Evolutionary conservation across 2,329 filamentous ascomycete species (phyloP), one percentile per base, ranked within the genome.

Genomic region (Aspergillus felis): DNA sequence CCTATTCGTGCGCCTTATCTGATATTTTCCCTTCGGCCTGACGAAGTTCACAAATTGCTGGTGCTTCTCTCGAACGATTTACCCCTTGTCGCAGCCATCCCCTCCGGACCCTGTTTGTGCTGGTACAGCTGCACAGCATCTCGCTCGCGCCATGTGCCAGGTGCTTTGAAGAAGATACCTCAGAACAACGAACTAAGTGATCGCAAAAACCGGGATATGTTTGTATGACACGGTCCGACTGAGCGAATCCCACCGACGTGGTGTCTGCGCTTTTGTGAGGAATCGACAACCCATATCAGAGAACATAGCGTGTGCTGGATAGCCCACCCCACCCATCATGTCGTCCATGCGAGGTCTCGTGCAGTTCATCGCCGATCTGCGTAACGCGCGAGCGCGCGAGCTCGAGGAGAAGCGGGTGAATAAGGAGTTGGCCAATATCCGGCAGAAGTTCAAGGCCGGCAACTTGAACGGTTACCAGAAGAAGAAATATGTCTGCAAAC

Each of bases 401-500:
- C 80, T 99, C 62, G 94, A 99, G 76, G 94, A 99, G 81, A 99
- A 99, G 83, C 86, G 94, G 72, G 97, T 99, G 80, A 99, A 99
- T 78, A 99, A 99, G 81, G 94, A 99, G 80, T 79, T 99, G 75
- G 94, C 94, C 72, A 99, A 99, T 73, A 99, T 99, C 74, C 87
- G 91, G 71, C 91, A 97, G 79, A 97, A 97, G 78, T 99, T 97
- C 82, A 96, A 96, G 84, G 90, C 94, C 74, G 92, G 92, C 63
- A 94, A 84, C 71, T 81, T 99, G 57, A 96, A 89, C 72, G 95
- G 94, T 64, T 99, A 99, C 73, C 92, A 97, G 81, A 97, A 95
- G 82, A 99, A 99, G 84, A 99, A 99, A 89, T 99, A 99, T 74
- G 94, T 99, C 65, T 99, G 94, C 90, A 99, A 99, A 87, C 86